Evolutionary conservation across 257 asterid species (phyloP), one percentile per base, ranked within the genome.

Genomic region (Nicotiana benthamiana): DNA sequence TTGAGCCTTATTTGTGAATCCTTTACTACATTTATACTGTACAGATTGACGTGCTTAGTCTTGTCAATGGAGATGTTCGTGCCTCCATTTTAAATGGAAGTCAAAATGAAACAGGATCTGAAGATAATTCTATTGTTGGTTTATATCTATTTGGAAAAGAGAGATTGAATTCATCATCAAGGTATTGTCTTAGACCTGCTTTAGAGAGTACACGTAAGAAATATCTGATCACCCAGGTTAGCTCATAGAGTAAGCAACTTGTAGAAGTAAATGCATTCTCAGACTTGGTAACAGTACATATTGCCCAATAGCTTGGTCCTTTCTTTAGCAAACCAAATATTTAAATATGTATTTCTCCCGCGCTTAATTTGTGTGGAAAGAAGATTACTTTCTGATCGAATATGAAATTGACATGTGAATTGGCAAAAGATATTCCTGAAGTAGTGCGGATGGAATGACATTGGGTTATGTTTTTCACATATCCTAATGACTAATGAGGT

Each of bases 41-140:
- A 75, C 88, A 94, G 98, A 86, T 93, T 83, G 98, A 95, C 54
- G 78, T 95, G 77, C 87, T 93, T 53, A 93, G 94, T 87, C 91
- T 95, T 62, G 56, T 95, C 84, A 87, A 83, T 72, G 98, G 98
- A 79, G 87, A 87, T 86, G 80, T 87, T 82, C 90, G 83, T 67
- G 90, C 53, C 86, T 86, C 90, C 2, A 82, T 92, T 85, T 84
- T 92, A 13, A 86, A 82, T 85, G 60, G 79, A 15, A 83, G 81
- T 83, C 84, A 84, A 86, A 87, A 85, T 81, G 83, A 83, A 56
- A 74, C 59, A 13, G 81, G 70, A 81, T 81, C 86, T n/a, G 87
- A 87, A 61, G 94, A 89, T 80, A 88, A 90, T 83, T 86, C 86
- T 54, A 74, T 92, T 53, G 63, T 74, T 26, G 95, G 94, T 20